phyloP scores from a whole-genome alignment of 768 basidiomycete species.

The Mycena indigotica region DNA sequence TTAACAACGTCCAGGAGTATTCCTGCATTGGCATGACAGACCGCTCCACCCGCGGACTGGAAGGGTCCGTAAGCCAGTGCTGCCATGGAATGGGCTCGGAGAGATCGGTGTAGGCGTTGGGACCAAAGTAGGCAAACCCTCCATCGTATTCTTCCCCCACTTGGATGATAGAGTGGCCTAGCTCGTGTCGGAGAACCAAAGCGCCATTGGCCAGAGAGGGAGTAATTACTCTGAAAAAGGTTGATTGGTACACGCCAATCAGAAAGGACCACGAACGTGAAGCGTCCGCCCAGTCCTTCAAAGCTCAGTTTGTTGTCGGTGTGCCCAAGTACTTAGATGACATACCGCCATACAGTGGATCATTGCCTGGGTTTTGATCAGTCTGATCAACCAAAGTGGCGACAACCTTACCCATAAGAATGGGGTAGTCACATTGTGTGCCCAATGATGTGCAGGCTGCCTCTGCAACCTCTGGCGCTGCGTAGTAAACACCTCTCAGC shows the following conservation, averaged over 20 bases:
- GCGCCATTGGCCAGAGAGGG: constrained; percentile 74
- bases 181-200: constrained; percentile 75
- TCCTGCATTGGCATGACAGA: constrained; percentile 74
- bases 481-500: constrained; percentile 71
- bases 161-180: constrained; percentile 77
- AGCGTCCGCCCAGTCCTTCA: constrained; percentile 69
- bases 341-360: constrained; percentile 77
- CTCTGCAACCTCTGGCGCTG: constrained; percentile 63
- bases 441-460: constrained; percentile 70
- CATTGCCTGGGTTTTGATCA: constrained; percentile 64
- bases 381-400: too few species aligned
- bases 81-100: constrained; percentile 58
- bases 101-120: constrained; percentile 56
- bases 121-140: constrained; percentile 71
- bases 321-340: not conserved
- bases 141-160: constrained; percentile 63
- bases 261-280: constrained; percentile 55
- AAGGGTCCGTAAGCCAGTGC: constrained; percentile 62
- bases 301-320: too few species aligned
- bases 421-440: constrained; percentile 71
- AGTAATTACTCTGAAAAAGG: constrained; percentile 62
- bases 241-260: not conserved
- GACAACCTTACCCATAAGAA: constrained; percentile 66
- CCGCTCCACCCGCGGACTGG: constrained; percentile 55
- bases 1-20: constrained; percentile 77